Percentiles rank a stretch among this genome's conserved stretches.
Evolutionary conservation across 768 basidiomycete species (phyloP).

Genomic region (Rickenella mellea): DNA sequence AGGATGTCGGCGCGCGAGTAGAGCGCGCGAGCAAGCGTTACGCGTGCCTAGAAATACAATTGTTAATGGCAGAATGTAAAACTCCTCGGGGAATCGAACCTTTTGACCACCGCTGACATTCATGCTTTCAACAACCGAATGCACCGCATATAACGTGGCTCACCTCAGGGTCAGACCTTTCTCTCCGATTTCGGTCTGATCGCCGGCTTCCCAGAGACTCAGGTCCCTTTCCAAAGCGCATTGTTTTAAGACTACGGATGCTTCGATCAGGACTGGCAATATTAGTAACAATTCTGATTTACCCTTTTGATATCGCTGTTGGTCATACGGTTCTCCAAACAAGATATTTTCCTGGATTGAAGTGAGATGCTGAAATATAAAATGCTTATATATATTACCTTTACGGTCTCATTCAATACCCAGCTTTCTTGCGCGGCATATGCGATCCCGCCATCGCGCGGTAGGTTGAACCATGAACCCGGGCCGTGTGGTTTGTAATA

Average conservation of each 20-base stretch:
- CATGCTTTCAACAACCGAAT: not conserved
- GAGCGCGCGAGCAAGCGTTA: conserved; percentile 30
- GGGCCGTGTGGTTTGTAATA: conserved; percentile 6
- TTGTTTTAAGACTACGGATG: conserved; percentile 24
- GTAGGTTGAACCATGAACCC: conserved; percentile 26
- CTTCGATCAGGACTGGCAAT: too few species aligned
- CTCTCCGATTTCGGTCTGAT: conserved; percentile 30
- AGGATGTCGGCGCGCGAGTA: conserved; percentile 27
- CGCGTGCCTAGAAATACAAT: conserved; percentile 17
- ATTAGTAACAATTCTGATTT: not conserved
- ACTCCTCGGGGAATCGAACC: conserved; percentile 14
- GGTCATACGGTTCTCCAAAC: conserved; percentile 27
- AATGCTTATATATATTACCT: conserved; percentile 5
- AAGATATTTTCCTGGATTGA: conserved; percentile 25
- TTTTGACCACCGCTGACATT: conserved; percentile 31
- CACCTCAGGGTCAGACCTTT: conserved; percentile 23
- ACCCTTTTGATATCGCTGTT: conserved; percentile 24
- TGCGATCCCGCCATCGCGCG: conserved; percentile 27
- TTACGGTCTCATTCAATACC: conserved; percentile 27
- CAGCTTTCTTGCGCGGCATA: conserved; percentile 32
- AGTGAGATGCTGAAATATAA: not conserved
- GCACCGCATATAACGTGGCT: not conserved
- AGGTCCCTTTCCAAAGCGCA: conserved; percentile 24
- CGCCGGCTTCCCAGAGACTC: conserved; percentile 23
- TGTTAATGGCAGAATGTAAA: not conserved